A percentile compares a stretch with the other conserved stretches of the same genome.
Conservation (phyloP, 768 basidiomycete genomes). For the Boletus pseudopeckii region DNA sequence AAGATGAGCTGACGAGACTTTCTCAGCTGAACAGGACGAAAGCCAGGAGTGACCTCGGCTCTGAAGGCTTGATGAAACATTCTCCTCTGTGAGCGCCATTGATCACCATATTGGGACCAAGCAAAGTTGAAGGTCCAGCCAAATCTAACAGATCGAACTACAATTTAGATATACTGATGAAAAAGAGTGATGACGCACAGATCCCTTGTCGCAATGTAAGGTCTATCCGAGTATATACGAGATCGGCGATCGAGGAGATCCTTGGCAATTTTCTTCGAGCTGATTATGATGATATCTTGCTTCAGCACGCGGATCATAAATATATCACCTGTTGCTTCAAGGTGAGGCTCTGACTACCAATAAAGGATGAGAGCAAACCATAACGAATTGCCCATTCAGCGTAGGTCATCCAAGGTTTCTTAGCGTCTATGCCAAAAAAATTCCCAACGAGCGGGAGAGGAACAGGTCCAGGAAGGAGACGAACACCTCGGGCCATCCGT, state of each 20-base stretch:
- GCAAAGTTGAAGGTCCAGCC: slow-evolving; percentile 20
- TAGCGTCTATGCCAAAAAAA: slow-evolving; percentile 12
- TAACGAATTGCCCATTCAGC: slow-evolving; percentile 18
- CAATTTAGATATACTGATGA: background rate
- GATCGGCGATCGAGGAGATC: slow-evolving; percentile 30
- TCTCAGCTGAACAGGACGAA: slow-evolving; percentile 17
- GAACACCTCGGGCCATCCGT: slow-evolving; percentile 6
- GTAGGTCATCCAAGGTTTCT: slow-evolving; percentile 4
- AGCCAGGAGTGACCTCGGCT: slow-evolving; percentile 11
- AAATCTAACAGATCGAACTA: slow-evolving; percentile 5
- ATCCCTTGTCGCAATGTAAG: slow-evolving; percentile 12
- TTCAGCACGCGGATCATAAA: slow-evolving; percentile 21
- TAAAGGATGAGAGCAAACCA: background rate
- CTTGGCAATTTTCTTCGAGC: slow-evolving; percentile 24
- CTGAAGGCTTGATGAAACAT: slow-evolving; percentile 25
- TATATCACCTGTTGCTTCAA: slow-evolving; percentile 12
- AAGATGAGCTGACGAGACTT: slow-evolving; percentile 17
- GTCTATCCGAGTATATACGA: slow-evolving; percentile 27
- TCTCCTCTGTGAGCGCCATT: slow-evolving; percentile 23
- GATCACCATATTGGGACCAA: slow-evolving; percentile 20
- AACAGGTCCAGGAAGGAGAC: slow-evolving; percentile 17
- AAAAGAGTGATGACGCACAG: slow-evolving; percentile 6
- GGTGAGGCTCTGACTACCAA: background rate
- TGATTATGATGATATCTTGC: slow-evolving; percentile 24
- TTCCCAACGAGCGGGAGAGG: slow-evolving; percentile 19